Base-by-base conservation (phyloP, 768 basidiomycete genomes). In the Paxillus involutus region DNA sequence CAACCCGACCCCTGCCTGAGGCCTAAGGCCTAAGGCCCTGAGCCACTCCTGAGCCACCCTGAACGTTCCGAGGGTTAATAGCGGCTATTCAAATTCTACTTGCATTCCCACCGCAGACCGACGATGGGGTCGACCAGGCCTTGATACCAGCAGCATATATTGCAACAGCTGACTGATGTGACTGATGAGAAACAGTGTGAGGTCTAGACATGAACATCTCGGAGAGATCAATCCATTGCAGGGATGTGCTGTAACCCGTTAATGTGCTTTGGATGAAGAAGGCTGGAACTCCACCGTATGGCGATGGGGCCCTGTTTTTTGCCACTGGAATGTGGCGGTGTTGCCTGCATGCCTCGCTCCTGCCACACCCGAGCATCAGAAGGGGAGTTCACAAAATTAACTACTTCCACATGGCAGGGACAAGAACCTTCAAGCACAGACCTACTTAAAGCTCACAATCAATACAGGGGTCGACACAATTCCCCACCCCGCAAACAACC, bases 11-110 rank as follows among this genome's bases (percentile, higher is more conserved):
- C 21, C 21, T 21, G 21, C 21, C 21, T 21, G n/a, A n/a, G n/a
- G n/a, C n/a, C n/a, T n/a, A n/a, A n/a, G n/a, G n/a, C n/a, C n/a
- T n/a, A n/a, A n/a, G n/a, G n/a, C n/a, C n/a, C n/a, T n/a, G 21
- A 21, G 21, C 21, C 21, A 21, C 21, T 21, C 21, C 21, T 21
- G 21, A 26, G 48, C 44, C 45, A 16, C 32, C 30, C 52, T 19
- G 44, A 47, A n/a, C 41, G 29, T 40, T n/a, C 44, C 44, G 4
- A 19, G 12, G 62, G 65, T 62, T 54, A 56, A 65, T 62, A 50
- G 4, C 26, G 16, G 6, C 33, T 29, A 35, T 35, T 40, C 39
- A 40, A 40, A 40, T 40, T 40, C n/a, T 40, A 11, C 7, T 9
- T n/a, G n/a, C 39, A 8, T 14, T 13, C 10, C 12, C 12, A 35